A percentile compares a stretch with the other conserved stretches of the same genome.
Conservation (phyloP, 1,284 basidiomycete species). For the Ustilago xerochloae region DNA sequence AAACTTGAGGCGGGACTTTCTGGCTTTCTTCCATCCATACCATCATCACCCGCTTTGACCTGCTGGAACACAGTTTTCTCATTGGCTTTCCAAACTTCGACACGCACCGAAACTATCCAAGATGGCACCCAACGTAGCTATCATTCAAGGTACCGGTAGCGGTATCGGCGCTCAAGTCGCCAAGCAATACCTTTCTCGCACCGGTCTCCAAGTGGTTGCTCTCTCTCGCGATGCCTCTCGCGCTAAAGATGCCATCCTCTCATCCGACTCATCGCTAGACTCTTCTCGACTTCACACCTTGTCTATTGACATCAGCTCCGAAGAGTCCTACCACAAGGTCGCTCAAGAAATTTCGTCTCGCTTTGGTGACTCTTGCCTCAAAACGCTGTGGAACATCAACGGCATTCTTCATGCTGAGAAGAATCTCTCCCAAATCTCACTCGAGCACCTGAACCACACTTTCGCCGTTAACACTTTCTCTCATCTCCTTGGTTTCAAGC, state of each 20-base stretch:
- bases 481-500: constrained; percentile 71
- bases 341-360: constrained; percentile 68
- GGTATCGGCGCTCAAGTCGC: constrained; percentile 57
- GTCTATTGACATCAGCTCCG: constrained; percentile 69
- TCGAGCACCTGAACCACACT: constrained; percentile 70
- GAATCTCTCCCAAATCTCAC: constrained; percentile 73
- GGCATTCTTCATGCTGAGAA: constrained; percentile 74
- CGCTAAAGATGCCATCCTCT: constrained; percentile 65
- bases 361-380: constrained; percentile 68
- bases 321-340: constrained; percentile 68
- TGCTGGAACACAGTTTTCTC: no score
- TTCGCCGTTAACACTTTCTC: constrained; percentile 71
- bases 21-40: neutral
- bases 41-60: neutral
- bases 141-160: constrained; percentile 58
- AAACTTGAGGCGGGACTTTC: no score
- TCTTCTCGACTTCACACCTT: constrained; percentile 68
- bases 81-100: neutral
- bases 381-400: constrained; percentile 70
- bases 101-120: neutral
- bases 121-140: constrained; percentile 56
- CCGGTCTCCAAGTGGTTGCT: constrained; percentile 70
- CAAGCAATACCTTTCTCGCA: constrained; percentile 65
- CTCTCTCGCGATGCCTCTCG: constrained; percentile 68
- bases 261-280: constrained; percentile 31